Base-by-base conservation (phyloP, 768 basidiomycete genomes). In the Boletellus emodensis region DNA sequence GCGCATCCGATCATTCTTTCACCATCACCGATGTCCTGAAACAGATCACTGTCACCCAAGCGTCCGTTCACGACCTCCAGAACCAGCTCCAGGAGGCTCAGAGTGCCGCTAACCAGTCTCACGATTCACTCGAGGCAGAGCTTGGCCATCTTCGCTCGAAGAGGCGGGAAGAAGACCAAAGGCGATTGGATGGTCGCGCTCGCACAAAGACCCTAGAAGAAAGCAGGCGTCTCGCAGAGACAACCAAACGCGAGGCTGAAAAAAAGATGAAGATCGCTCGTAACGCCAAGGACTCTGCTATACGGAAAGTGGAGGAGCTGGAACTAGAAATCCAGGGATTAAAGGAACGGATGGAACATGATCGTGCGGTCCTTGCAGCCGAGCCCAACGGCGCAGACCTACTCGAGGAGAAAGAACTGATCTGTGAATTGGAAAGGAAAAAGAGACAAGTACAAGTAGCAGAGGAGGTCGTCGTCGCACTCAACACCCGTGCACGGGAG, bases 121-220 rank as follows among this genome's bases (percentile, higher is more conserved):
- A 81, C 59, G 72, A 77, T 32, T 69, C 74, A 24, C 75, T 96
- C n/a, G 84, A 90, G 62, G 64, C 67, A 17, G 85, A 93, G 59
- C 77, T 97, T 34, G 84, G 86, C 35, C 75, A 80, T 15, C 80
- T 85, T 44, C 82, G 93, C 24, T 79, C 78, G 41, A 75, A 78
- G 52, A 93, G 90, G 66, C 86, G 85, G 36, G 80, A 85, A 55
- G 95, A 98, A 64, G 95, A 99, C 59, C 74, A 75, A 3, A 78
- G 80, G 20, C 81, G 90, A 45, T 69, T 78, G 20, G 94, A 96
- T 62, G 72, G 90, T 48, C 94, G 92, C 67, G 67, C 78, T n/a
- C 84, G 85, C 43, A 89, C 88, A 42, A 95, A 94, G 70, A 66
- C 75, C 3, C 73, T 97, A 3, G 95, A 99, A 58, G 95, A 99